Evolutionary conservation across 2,329 filamentous ascomycete species (phyloP), one percentile per base, ranked within the genome.

Genomic region (Diaporthe australafricana): DNA sequence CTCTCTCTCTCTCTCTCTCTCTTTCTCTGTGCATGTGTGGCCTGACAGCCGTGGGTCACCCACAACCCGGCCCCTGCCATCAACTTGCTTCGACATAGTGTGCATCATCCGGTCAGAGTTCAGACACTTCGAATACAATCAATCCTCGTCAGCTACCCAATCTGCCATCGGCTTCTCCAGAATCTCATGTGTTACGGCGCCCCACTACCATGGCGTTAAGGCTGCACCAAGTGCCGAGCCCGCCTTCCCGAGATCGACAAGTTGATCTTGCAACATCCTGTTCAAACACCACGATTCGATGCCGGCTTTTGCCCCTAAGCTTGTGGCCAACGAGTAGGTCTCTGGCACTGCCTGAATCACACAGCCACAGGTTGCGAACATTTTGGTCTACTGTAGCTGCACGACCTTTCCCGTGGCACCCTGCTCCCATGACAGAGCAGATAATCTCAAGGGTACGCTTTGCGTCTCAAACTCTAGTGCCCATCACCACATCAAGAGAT

Each of bases 241-340:
- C 17, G 45, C 2, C 20, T 22, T n/a, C 45, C 45, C n/a, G 35
- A 25, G 45, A 50, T 65, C 60, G 60, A 50, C 60, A 27, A 32
- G 16, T 6, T 25, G n/a, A 25, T 48, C 45, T 65, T 5, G 32
- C 57, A 48, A 48, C 60, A n/a, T 38, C 17, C n/a, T 50, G 27
- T 50, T 65, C 60, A 63, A 22, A 48, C 57, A 48, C 42, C 12
- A 47, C 11, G 42, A 16, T 48, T 63, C 57, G 57, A 17, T 63
- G 42, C 27, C 32, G 40, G 45, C n/a, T n/a, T 63, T 63, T 35
- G 57, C 27, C 27, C 22, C n/a, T 27, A 48, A 12, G 3, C 30
- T 12, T 20, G n/a, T n/a, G n/a, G 27, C 40, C 20, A n/a, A 22
- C 42, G 20, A 38, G 12, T 27, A 11, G 7, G 30, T 14, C n/a